Base-by-base conservation (phyloP, 352 stramenopile genomes). In the Phytophthora melonis region DNA sequence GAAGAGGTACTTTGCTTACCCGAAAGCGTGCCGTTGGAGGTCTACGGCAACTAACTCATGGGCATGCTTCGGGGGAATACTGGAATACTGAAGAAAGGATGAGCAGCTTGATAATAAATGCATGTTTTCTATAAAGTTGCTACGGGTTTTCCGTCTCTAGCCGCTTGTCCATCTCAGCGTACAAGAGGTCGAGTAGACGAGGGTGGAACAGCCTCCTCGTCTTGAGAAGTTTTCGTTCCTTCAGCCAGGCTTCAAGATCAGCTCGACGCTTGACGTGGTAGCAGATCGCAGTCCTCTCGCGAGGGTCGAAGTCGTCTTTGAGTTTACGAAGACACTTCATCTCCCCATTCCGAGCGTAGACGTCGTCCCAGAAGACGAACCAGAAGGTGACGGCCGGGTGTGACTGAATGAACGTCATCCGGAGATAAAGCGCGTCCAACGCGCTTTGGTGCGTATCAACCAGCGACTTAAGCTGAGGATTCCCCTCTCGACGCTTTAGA, bases 111-210 rank as follows among this genome's bases (percentile, higher is more conserved):
- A 6, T 30, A 30, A 30, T 30, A 30, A 30, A 5, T 30, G 7
- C 34, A 39, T 39, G 11, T 39, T 39, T 11, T 39, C 9, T 39
- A 27, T 27, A 27, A 30, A 30, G 34, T 11, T 43, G 36, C 11
- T 43, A 43, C 14, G 36, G 36, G 36, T 5, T 16, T 8, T 54
- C 3, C 2, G 18, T 8, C n/a, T 27, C 47, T 23, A 54, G 8
- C 3, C 47, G 47, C 21, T 55, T 55, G 9, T 55, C 50, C 56
- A 82, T 71, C 19, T 72, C 60, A 5, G 5, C 8, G 59, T 69
- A 82, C 1, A 70, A 18, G 1, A 63, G 30, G 41, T 60, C 50
- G 3, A 68, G 49, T 16, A 68, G 14, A 32, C 18, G 61, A 50
- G 61, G 23, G 16, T 50, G 41, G 41, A 50, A 50, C 2, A 50